Evolutionary conservation across 2,329 filamentous ascomycete genomes (phyloP), one percentile per base, ranked within the genome.

Genomic region (Monilinia vaccinii-corymbosi): DNA sequence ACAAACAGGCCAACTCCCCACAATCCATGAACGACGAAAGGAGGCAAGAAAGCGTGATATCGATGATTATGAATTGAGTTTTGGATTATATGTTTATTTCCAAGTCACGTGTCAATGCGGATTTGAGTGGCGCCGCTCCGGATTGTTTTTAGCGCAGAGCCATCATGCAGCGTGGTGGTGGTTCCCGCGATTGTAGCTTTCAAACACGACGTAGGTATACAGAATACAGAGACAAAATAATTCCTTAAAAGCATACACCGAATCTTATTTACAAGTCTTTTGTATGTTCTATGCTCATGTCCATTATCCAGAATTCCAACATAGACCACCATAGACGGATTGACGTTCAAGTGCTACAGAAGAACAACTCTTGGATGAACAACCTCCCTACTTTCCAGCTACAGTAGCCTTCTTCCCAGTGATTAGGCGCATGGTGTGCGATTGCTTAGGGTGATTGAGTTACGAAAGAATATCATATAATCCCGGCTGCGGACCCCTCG

Each of bases 361-460:
- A 38, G 31, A 34, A 55, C 36, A 58, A 58, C 32, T 56, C 56
- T 40, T 60, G 49, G 49, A 32, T 59, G 57, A 55, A 61, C 46
- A n/a, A 32, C 28, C 31, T 16, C 31, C 38, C 23, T 58, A 18
- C 21, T 34, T 44, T 51, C 18, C 23, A 13, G 34, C 40, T 38
- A 42, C 14, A 34, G n/a, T 25, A 51, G 38, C 21, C 44, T 45
- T 34, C 18, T 21, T 47, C 25, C 7, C 36, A 45, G 11, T 34
- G 18, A 50, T 53, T 16, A 62, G 36, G 68, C 72, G 60, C 76
- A 77, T 65, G 74, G 78, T 69, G 76, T 13, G 74, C 73, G 23
- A 32, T 55, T 76, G 77, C 45, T 71, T 71, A 31, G 66, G 68
- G 5, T 73, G 74, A 48, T 77, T 77, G 64, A 76, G 62, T 63